Conservation (phyloP, 2,329 filamentous ascomycete genomes). For the Lithohypha guttulata region DNA sequence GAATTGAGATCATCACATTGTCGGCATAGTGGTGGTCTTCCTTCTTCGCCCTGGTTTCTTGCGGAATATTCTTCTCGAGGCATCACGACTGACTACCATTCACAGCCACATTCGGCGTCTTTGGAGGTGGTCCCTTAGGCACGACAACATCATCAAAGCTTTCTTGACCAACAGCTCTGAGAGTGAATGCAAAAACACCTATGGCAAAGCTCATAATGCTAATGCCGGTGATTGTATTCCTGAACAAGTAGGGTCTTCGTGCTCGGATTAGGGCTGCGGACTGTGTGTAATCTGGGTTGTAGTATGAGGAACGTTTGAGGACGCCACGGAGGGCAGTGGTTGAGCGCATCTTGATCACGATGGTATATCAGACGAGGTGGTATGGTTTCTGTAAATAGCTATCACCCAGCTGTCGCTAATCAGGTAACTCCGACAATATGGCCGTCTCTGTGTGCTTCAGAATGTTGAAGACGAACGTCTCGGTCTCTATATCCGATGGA, state of each 20-base stretch:
- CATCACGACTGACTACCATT: constrained; percentile 7
- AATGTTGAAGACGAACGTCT: too few relatives aligned
- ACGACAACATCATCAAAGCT: constrained; percentile 94
- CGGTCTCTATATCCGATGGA: too few relatives aligned
- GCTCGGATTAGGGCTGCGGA: constrained; percentile 83
- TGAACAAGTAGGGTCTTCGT: constrained; percentile 80
- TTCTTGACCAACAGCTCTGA: constrained; percentile 84
- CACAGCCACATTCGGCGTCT: constrained; percentile 15
- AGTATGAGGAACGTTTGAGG: constrained; percentile 66
- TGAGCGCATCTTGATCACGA: constrained; percentile 9
- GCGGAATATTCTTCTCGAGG: neutral
- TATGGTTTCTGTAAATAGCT: too few relatives aligned
- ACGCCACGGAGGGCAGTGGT: constrained; percentile 1
- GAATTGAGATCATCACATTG: too few relatives aligned
- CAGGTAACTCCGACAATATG: too few relatives aligned
- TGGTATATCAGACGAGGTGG: too few relatives aligned
- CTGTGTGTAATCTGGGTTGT: constrained; percentile 76
- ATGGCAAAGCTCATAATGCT: constrained; percentile 64
- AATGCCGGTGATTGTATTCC: constrained; percentile 75
- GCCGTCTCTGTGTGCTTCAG: too few relatives aligned
- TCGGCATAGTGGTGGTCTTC: too few relatives aligned
- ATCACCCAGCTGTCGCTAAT: too few relatives aligned
- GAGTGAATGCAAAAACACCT: constrained; percentile 66
- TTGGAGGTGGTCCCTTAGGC: constrained; percentile 53
- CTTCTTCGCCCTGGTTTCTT: neutral